These are phyloP conservation scores for Teunomyces tritomae DNA, from an alignment of 805 yeast genomes.

Conservation along the genomic window DNA sequence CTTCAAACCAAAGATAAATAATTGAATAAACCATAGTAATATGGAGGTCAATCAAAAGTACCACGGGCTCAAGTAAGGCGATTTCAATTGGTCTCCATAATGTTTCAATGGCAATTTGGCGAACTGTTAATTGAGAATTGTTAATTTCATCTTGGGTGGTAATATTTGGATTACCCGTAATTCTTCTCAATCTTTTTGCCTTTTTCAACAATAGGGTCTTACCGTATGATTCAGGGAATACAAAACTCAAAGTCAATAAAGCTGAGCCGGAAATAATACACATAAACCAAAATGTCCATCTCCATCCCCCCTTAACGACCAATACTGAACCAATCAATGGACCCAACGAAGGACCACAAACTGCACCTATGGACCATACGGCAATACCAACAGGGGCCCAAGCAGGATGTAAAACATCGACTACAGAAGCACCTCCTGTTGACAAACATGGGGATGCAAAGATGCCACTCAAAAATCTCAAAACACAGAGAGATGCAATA, in stretches of 20 bases:
- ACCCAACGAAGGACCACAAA: slow-evolving; percentile 54
- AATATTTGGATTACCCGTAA: slow-evolving; percentile 48
- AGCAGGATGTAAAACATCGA: slow-evolving; percentile 46
- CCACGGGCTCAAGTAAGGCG: slow-evolving; percentile 53
- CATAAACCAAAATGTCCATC: slow-evolving; percentile 55
- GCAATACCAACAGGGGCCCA: slow-evolving; percentile 47
- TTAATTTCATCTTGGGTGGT: slow-evolving; percentile 39
- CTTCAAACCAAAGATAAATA: slow-evolving; percentile 58
- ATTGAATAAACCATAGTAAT: slow-evolving; percentile 52
- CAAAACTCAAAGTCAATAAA: slow-evolving; percentile 30
- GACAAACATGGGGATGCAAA: slow-evolving; percentile 56
- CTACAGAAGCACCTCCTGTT: slow-evolving; percentile 57
- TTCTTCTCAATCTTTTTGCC: slow-evolving; percentile 45
- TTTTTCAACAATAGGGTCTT: slow-evolving; percentile 46
- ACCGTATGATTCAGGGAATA: slow-evolving; percentile 49
- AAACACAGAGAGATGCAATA: slow-evolving; percentile 48
- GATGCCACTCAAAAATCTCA: slow-evolving; percentile 54
- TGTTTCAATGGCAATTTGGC: slow-evolving; percentile 24
- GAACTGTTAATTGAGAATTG: slow-evolving; percentile 18
- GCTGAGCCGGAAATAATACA: slow-evolving; percentile 39
- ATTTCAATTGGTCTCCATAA: slow-evolving; percentile 51
- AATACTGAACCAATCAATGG: slow-evolving; percentile 57
- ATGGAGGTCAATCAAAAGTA: slow-evolving; percentile 50
- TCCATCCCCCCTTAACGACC: slow-evolving; percentile 44
- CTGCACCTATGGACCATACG: slow-evolving; percentile 53